Evolutionary conservation across 345 rosid species (phyloP).

Genomic region (Linum usitatissimum): DNA sequence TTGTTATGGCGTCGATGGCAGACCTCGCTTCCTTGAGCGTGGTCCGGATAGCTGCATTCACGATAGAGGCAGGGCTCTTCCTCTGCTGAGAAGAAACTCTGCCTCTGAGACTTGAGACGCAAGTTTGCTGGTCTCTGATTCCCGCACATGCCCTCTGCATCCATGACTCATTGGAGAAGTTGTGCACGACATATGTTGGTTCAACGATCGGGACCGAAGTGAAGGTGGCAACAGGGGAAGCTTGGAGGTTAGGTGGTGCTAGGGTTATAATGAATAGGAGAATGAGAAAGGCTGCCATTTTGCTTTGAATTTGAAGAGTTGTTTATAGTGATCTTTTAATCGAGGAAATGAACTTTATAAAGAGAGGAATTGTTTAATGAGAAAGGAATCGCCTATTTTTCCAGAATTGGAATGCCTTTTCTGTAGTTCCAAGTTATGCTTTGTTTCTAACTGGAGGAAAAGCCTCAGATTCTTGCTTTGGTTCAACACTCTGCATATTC

Average conservation of each 20-base stretch:
- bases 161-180: slow-evolving; percentile 26
- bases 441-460: slow-evolving; percentile 11
- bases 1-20: slow-evolving; percentile 42
- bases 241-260: slow-evolving; percentile 23
- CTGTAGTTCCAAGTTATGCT: slow-evolving; percentile 51
- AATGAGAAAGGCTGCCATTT: slow-evolving; percentile 29
- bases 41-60: slow-evolving; percentile 44
- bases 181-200: slow-evolving; percentile 16
- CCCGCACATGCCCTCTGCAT: slow-evolving; percentile 37
- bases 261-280: slow-evolving; percentile 28
- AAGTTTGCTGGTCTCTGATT: slow-evolving; percentile 37
- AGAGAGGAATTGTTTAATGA: not conserved
- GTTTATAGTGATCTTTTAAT: slow-evolving; percentile 23
- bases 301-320: slow-evolving; percentile 14
- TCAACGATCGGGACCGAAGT: not conserved
- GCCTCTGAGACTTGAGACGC: slow-evolving; percentile 30
- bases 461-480: not conserved
- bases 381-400: slow-evolving; percentile 17
- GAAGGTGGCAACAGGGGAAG: slow-evolving; percentile 16
- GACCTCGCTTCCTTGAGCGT: slow-evolving; percentile 58
- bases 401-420: slow-evolving; percentile 14
- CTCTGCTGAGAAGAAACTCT: slow-evolving; percentile 23
- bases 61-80: slow-evolving; percentile 32
- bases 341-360: not conserved
- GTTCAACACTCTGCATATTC: not conserved